Evolutionary conservation across 306 rosid genomes (phyloP).

Genomic region (Casuarina equisetifolia): DNA sequence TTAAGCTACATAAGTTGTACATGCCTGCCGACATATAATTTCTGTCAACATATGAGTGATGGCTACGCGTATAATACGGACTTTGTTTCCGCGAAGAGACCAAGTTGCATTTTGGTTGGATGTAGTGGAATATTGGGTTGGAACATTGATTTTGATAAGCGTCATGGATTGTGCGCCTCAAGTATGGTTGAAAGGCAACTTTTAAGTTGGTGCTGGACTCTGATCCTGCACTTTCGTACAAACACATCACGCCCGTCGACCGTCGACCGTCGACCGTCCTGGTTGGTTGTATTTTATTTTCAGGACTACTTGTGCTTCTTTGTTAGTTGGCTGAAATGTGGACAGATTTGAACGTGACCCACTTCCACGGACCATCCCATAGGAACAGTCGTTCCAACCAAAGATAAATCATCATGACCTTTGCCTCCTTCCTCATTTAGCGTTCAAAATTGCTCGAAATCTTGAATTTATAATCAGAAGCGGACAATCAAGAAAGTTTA

Average conservation of each 20-base stretch:
- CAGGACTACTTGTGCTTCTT: neutral
- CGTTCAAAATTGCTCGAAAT: too few relatives aligned
- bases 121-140: neutral
- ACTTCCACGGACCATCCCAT: neutral
- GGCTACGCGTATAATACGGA: too few relatives aligned
- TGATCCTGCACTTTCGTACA: neutral
- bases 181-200: neutral
- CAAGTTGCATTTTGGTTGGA: too few relatives aligned
- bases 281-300: neutral
- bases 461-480: too few relatives aligned
- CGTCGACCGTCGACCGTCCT: neutral
- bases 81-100: too few relatives aligned
- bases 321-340: neutral
- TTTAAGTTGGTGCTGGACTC: conserved; percentile 1
- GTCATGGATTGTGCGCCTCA: neutral
- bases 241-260: too few relatives aligned
- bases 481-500: too few relatives aligned
- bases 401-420: neutral
- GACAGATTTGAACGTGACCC: neutral
- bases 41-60: too few relatives aligned
- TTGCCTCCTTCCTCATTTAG: neutral
- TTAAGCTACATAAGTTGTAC: too few relatives aligned
- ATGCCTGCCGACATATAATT: too few relatives aligned
- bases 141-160: neutral
- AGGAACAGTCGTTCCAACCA: neutral